phyloP scores from a whole-genome alignment of 495 filamentous ascomycete genomes.

The Lasiosphaeria miniovina region DNA sequence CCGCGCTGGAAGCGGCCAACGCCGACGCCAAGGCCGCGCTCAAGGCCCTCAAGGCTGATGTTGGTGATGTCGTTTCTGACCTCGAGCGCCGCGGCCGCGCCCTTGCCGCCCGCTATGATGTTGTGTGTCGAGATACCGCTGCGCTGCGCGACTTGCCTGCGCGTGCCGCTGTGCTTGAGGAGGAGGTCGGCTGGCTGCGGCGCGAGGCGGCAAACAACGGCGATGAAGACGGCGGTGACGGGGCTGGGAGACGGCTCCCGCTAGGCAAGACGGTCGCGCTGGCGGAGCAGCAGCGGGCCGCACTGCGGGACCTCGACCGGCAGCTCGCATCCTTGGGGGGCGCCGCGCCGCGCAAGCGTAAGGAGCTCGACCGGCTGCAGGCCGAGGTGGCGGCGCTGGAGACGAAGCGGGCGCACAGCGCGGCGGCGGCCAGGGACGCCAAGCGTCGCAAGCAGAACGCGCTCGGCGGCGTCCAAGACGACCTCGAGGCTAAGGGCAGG shows the following conservation, averaged over 20 bases:
- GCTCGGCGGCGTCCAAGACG: conserved; percentile 65
- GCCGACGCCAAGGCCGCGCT: conserved; percentile 69
- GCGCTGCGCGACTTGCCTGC: conserved; percentile 59
- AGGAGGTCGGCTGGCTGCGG: conserved; percentile 53
- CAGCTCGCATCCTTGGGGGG: conserved; percentile 64
- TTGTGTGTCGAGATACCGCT: conserved; percentile 58
- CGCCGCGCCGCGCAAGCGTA: conserved; percentile 65
- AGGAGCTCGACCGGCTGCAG: conserved; percentile 68
- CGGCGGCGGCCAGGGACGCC: conserved; percentile 73
- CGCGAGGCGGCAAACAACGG: conserved; percentile 27
- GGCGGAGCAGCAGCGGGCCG: conserved; percentile 57
- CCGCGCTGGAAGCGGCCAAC: conserved; percentile 70
- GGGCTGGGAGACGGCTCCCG: conserved; percentile 34
- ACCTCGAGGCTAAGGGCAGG: conserved; percentile 75
- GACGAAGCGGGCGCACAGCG: conserved; percentile 62
- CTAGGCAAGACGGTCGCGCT: conserved; percentile 57
- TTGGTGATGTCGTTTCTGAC: conserved; percentile 65
- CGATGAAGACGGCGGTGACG: background rate
- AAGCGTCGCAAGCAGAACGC: conserved; percentile 67
- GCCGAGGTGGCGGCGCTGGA: conserved; percentile 71
- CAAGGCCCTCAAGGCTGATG: conserved; percentile 74
- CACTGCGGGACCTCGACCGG: conserved; percentile 62
- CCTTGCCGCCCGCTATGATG: conserved; percentile 57
- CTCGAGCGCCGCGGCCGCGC: conserved; percentile 67
- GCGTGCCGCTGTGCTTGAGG: conserved; percentile 60